phyloP scores from a whole-genome alignment of 345 rosid species.

The Camelina neglecta region DNA sequence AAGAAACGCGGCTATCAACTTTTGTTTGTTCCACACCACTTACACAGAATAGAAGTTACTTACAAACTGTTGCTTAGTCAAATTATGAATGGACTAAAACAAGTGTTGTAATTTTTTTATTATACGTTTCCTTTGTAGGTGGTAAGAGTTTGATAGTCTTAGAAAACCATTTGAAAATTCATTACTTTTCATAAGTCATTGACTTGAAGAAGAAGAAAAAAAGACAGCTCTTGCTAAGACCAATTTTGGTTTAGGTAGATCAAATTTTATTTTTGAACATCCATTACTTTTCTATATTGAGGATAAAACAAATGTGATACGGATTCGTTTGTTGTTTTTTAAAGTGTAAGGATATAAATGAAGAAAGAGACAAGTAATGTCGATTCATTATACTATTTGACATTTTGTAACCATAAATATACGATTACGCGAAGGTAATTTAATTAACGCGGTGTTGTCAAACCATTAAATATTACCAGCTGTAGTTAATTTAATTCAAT shows the following conservation, averaged over 20 bases:
- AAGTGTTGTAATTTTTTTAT: background rate
- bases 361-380: constrained; percentile 33
- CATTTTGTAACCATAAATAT: constrained; percentile 9
- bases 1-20: no score
- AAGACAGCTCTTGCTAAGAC: background rate
- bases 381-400: background rate
- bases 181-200: background rate
- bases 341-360: constrained; percentile 14
- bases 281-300: constrained; percentile 15
- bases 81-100: background rate
- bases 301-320: background rate
- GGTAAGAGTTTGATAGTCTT: constrained; percentile 1
- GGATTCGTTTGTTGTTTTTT: constrained; percentile 3
- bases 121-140: background rate
- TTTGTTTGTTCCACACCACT: no score
- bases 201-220: background rate
- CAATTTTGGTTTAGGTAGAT: background rate
- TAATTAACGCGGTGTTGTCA: constrained; percentile 29
- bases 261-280: background rate
- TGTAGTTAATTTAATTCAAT: constrained; percentile 14
- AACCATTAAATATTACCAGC: background rate
- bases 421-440: constrained; percentile 8
- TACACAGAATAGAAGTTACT: no score
- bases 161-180: background rate
- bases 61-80: no score